A percentile compares a stretch with the other conserved stretches of the same genome.
phyloP scores from a whole-genome alignment of 345 rosid genomes.

The Excoecaria cochinchinensis region DNA sequence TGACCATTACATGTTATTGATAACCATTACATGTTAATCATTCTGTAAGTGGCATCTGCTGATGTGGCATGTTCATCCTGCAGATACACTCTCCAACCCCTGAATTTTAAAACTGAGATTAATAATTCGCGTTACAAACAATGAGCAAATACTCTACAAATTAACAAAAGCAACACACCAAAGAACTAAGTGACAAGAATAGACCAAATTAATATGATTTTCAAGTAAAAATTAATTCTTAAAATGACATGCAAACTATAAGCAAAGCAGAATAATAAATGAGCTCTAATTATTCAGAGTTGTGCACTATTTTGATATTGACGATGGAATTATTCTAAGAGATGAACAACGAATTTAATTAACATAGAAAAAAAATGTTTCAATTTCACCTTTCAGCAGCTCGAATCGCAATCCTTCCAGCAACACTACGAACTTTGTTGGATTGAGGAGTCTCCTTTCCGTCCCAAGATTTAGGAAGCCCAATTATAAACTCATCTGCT shows the following conservation, averaged over 20 bases:
- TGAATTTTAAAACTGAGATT: slow-evolving; percentile 26
- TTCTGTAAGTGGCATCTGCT: slow-evolving; percentile 54
- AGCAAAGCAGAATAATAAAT: background rate
- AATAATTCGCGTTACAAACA: background rate
- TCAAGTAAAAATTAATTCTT: background rate
- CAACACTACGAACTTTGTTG: slow-evolving; percentile 76
- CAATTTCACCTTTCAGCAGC: slow-evolving; percentile 67
- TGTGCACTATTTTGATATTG: too few relatives aligned
- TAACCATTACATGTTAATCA: slow-evolving; percentile 66
- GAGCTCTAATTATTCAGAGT: too few relatives aligned
- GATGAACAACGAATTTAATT: too few relatives aligned
- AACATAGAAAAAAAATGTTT: background rate
- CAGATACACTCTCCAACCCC: slow-evolving; percentile 91
- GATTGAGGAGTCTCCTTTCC: slow-evolving; percentile 83
- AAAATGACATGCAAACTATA: background rate
- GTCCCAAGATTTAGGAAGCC: slow-evolving; percentile 76
- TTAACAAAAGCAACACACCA: too few relatives aligned
- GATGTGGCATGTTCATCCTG: slow-evolving; percentile 89
- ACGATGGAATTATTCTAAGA: too few relatives aligned
- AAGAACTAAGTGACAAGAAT: background rate
- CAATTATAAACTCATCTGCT: slow-evolving; percentile 80
- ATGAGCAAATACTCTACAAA: background rate
- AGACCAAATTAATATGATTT: background rate
- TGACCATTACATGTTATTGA: too few relatives aligned
- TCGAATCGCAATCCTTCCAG: slow-evolving; percentile 69